Percentiles rank a stretch among this genome's conserved stretches.
Evolutionary conservation across 176 grass and related monocot species (phyloP).

Genomic region (Carex cristatella): DNA sequence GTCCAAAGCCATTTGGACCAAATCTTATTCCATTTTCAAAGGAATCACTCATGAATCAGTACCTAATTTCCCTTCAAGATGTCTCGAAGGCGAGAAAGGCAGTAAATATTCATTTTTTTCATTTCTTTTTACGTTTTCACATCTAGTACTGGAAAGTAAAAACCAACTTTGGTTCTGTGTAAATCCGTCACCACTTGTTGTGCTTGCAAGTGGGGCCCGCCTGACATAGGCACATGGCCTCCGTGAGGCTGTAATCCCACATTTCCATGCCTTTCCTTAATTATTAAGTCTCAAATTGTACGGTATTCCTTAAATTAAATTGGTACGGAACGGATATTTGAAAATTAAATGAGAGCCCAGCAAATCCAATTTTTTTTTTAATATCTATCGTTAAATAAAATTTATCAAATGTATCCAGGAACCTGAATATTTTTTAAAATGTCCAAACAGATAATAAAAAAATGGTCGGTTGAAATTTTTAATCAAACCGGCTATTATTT

Average conservation of each 20-base stretch:
- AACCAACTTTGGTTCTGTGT: constrained; percentile 1
- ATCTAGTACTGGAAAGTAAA: neutral
- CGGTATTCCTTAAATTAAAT: neutral
- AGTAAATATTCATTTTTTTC: neutral
- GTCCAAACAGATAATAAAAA: no score
- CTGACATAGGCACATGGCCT: constrained; percentile 17
- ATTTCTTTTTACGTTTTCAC: neutral
- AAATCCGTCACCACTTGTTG: neutral
- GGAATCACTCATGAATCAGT: neutral
- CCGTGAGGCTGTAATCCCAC: neutral
- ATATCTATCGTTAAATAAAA: no score
- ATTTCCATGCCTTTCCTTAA: neutral
- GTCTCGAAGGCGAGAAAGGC: neutral
- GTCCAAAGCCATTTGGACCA: no score
- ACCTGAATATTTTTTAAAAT: no score
- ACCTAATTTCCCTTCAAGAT: neutral
- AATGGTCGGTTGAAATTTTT: no score
- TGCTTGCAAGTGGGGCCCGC: neutral
- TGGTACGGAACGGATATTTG: no score
- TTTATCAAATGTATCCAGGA: no score
- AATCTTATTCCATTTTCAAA: no score
- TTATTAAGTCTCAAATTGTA: no score
- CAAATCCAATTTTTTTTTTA: no score
- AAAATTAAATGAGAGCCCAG: no score
- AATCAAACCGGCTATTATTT: no score